Percentiles rank a stretch among this genome's conserved stretches.
phyloP scores from a whole-genome alignment of 306 rosid species.

The Pyrus bretschneideri region DNA sequence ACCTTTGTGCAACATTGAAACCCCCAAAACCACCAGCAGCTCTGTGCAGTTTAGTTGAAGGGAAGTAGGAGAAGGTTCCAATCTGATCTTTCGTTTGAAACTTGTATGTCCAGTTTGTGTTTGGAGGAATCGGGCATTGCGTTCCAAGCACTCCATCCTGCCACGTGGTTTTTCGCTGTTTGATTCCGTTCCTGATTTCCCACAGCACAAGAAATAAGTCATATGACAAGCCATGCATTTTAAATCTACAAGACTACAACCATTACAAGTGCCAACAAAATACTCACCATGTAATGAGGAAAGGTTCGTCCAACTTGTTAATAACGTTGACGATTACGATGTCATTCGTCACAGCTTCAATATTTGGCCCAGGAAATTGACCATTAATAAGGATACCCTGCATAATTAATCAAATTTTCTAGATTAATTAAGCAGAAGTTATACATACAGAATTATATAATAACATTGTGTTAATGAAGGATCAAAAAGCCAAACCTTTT shows the following conservation, averaged over 20 bases:
- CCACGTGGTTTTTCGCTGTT: slow-evolving; percentile 71
- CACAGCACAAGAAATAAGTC: neutral
- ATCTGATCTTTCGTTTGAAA: slow-evolving; percentile 82
- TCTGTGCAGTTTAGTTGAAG: slow-evolving; percentile 62
- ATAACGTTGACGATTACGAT: slow-evolving; percentile 57
- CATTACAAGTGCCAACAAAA: neutral
- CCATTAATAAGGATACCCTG: slow-evolving; percentile 88
- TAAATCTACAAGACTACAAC: neutral
- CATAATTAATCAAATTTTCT: neutral
- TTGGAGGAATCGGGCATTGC: slow-evolving; percentile 81
- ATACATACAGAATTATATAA: neutral
- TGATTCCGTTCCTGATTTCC: slow-evolving; percentile 61
- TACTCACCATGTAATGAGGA: slow-evolving; percentile 78
- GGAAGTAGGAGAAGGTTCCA: slow-evolving; percentile 70
- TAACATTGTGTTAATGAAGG: neutral
- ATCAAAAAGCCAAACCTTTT: slow-evolving; percentile 32
- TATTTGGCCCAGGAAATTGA: slow-evolving; percentile 79
- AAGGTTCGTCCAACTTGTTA: slow-evolving; percentile 68
- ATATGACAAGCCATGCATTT: neutral
- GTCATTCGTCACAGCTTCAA: slow-evolving; percentile 72
- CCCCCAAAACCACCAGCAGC: slow-evolving; percentile 77
- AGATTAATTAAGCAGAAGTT: neutral
- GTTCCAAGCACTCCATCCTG: slow-evolving; percentile 88
- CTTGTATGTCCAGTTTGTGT: slow-evolving; percentile 73
- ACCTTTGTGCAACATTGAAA: slow-evolving; percentile 55